A percentile compares a stretch with the other conserved stretches of the same genome.
Evolutionary conservation across 176 grass and related monocot species (phyloP).

Genomic region (Metroxylon sagu): DNA sequence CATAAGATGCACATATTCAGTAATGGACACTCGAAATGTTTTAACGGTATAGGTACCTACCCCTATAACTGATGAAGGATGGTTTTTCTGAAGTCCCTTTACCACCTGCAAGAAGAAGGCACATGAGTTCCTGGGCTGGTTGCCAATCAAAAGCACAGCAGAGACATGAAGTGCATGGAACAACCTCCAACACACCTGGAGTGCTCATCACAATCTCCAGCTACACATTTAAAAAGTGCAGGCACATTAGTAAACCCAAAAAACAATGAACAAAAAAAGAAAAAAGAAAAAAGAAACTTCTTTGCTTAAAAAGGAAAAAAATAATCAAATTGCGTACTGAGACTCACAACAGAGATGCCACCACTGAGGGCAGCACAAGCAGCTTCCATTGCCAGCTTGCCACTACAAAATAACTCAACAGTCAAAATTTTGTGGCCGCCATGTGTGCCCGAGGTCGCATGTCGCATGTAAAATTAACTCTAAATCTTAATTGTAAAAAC

Average conservation of each 20-base stretch:
- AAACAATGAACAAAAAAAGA: not conserved
- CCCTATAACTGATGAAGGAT: slow-evolving; percentile 72
- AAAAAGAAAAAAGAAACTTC: slow-evolving; percentile 3
- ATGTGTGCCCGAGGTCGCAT: not conserved
- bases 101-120: slow-evolving; percentile 32
- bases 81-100: slow-evolving; percentile 39
- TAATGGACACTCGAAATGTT: no score
- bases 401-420: slow-evolving; percentile 22
- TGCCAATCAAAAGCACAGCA: no score
- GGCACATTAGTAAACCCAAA: not conserved
- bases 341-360: slow-evolving; percentile 73
- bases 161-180: not conserved
- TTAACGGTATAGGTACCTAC: slow-evolving; percentile 13
- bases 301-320: not conserved
- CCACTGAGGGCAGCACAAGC: slow-evolving; percentile 57
- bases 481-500: not conserved
- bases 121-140: no score
- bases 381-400: slow-evolving; percentile 50
- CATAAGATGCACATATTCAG: no score
- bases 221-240: slow-evolving; percentile 29
- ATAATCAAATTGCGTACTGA: not conserved
- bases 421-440: not conserved
- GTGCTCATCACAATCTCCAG: slow-evolving; percentile 81
- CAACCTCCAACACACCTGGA: slow-evolving; percentile 66
- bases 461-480: not conserved